Evolutionary conservation across 2,329 filamentous ascomycete genomes (phyloP).

Genomic region (Zymoseptoria pseudotritici): DNA sequence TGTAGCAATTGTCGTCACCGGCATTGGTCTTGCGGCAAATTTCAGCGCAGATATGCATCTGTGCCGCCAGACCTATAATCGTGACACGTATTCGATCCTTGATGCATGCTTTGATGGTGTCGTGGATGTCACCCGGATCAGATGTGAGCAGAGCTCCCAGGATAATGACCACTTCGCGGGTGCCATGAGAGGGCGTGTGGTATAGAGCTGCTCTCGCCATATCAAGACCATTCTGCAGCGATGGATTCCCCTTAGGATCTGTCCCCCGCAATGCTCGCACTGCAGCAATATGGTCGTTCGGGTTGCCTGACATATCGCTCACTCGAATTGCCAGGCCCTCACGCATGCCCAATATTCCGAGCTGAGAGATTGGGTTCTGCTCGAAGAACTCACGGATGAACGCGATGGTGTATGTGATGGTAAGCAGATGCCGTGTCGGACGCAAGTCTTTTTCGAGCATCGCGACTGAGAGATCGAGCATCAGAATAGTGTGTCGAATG

Average conservation of each 20-base stretch:
- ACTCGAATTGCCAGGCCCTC: constrained; percentile 82
- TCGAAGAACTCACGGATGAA: constrained; percentile 96
- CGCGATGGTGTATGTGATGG: constrained; percentile 71
- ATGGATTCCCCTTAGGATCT: constrained; percentile 44
- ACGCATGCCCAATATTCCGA: constrained; percentile 86
- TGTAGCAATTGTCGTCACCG: constrained; percentile 68
- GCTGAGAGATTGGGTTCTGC: constrained; percentile 95
- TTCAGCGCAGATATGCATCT: constrained; percentile 86
- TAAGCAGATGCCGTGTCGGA: constrained; percentile 76
- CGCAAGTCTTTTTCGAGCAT: constrained; percentile 95
- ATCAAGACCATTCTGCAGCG: constrained; percentile 86
- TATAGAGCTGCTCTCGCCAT: constrained; percentile 91
- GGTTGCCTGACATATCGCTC: constrained; percentile 86
- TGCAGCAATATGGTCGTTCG: constrained; percentile 74
- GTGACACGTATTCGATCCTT: constrained; percentile 78
- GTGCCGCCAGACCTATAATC: constrained; percentile 82
- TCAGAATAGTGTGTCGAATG: constrained; percentile 87
- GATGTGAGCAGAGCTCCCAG: constrained; percentile 85
- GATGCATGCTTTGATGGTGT: constrained; percentile 73
- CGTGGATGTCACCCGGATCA: constrained; percentile 91
- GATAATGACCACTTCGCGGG: constrained; percentile 82
- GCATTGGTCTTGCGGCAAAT: constrained; percentile 82
- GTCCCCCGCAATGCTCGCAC: constrained; percentile 50
- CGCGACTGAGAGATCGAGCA: constrained; percentile 84
- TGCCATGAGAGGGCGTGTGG: constrained; percentile 87